Evolutionary conservation across 441 rosid species (phyloP), one percentile per base, ranked within the genome.

Genomic region (Monsonia emarginata): DNA sequence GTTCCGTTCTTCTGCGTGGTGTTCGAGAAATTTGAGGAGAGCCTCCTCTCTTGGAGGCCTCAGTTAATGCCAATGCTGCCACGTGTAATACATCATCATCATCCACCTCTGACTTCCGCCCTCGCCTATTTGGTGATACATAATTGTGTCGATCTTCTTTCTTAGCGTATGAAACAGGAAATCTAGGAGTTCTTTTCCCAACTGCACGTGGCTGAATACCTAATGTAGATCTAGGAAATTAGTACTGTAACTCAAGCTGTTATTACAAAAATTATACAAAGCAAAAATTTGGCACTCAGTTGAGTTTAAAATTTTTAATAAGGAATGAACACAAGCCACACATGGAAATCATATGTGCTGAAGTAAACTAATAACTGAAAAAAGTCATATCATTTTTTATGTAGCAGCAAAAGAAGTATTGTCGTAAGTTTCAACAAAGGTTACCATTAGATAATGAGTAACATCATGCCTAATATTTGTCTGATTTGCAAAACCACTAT

Each of bases 171-270:
- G 86, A 76, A 74, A 95, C 86, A 64, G 85, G 91, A 67, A 88
- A 18, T 31, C 97, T 93, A 64, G 98, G 97, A 48, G 98, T 95
- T 82, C 99, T 90, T 82, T 82, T 95, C 72, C 90, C 80, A 68
- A 86, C 86, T 65, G 86, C 94, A 83, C 83, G 87, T 69, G 84
- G 91, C 70, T 80, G 88, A 36, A 54, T 73, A 64, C 67, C 99
- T 95, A 71, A 68, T 68, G 72, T 62, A 70, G 72, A 74, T 64
- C 61, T 60, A n/a, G 38, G 38, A 81, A 71, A 61, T 54, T 31
- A 30, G 44, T 31, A 30, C n/a, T 9, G 25, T 61, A 30, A 30
- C 26, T 61, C 14, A 31, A 61, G 14, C 31, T 61, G 14, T 18
- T 7, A 8, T 0, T 18, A n/a, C 42, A 31, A 31, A 28, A 58